phyloP scores from a whole-genome alignment of 768 basidiomycete genomes.

The Trametes cingulata region DNA sequence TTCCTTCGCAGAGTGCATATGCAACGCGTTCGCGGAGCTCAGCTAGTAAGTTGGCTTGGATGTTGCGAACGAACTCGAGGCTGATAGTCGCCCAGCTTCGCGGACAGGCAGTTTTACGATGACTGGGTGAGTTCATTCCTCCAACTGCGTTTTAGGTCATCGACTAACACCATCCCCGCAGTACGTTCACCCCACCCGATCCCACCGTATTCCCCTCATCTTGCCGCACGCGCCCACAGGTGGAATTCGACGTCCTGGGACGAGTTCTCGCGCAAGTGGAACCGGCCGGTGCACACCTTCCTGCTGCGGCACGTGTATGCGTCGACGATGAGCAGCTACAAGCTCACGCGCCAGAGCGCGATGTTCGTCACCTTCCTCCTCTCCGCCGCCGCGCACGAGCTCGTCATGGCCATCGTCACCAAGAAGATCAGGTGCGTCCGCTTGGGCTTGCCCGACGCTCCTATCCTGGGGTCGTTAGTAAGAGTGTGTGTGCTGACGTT shows the following conservation, averaged over 20 bases:
- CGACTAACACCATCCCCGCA: background rate
- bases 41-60: conserved; percentile 61
- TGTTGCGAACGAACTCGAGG: background rate
- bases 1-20: conserved; percentile 79
- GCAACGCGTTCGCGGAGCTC: conserved; percentile 93
- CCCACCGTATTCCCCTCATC: no score
- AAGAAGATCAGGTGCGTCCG: conserved; percentile 79
- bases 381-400: conserved; percentile 87
- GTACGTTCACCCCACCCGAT: background rate
- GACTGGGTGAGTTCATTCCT: conserved; percentile 68
- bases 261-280: conserved; percentile 98
- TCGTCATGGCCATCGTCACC: conserved; percentile 96
- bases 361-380: conserved; percentile 93
- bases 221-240: conserved; percentile 36
- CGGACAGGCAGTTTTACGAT: conserved; percentile 97
- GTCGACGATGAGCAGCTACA: conserved; percentile 76
- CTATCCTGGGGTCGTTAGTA: no score
- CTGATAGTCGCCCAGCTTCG: conserved; percentile 60
- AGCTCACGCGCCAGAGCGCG: conserved; percentile 74
- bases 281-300: conserved; percentile 94
- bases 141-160: background rate
- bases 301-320: conserved; percentile 95
- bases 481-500: background rate
- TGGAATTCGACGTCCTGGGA: conserved; percentile 99
- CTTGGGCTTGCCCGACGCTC: background rate